Evolutionary conservation across 768 basidiomycete genomes (phyloP).

Genomic region (Clitopilus hobsonii): DNA sequence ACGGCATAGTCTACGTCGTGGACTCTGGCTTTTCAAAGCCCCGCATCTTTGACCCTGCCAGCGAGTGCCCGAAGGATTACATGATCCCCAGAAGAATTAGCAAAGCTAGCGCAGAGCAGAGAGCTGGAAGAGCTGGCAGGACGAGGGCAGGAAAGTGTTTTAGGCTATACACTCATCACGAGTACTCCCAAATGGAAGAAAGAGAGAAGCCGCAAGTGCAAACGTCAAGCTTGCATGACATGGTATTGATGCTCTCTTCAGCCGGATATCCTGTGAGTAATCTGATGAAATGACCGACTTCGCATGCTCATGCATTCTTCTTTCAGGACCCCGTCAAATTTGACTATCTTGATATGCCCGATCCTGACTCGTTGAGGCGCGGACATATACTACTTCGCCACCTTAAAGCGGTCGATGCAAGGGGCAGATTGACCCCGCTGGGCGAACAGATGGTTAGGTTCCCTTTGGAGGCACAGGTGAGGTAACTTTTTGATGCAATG

Average conservation of each 20-base stretch:
- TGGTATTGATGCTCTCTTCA: constrained; percentile 90
- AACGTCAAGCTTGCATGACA: constrained; percentile 87
- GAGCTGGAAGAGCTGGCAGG: constrained; percentile 93
- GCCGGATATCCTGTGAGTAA: too few relatives aligned
- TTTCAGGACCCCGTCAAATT: not conserved
- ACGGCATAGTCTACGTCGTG: constrained; percentile 99
- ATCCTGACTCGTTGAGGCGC: not conserved
- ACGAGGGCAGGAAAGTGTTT: constrained; percentile 98
- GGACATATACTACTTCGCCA: not conserved
- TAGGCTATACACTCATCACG: constrained; percentile 92
- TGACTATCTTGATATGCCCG: not conserved
- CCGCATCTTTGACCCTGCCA: constrained; percentile 96
- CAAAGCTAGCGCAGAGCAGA: constrained; percentile 93
- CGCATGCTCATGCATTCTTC: too few relatives aligned
- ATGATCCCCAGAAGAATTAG: constrained; percentile 94
- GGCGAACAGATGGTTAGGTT: not conserved
- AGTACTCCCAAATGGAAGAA: constrained; percentile 92
- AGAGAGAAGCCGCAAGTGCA: constrained; percentile 97
- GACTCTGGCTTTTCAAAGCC: constrained; percentile 98
- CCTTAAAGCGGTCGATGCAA: not conserved
- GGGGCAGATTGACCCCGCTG: not conserved
- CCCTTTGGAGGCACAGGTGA: constrained; percentile 25
- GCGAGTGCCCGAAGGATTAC: constrained; percentile 75
- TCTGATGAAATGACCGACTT: too few relatives aligned
- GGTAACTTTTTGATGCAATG: constrained; percentile 31